Evolutionary conservation across 257 asterid genomes (phyloP).

Genomic region (Solanum pinnatisectum): DNA sequence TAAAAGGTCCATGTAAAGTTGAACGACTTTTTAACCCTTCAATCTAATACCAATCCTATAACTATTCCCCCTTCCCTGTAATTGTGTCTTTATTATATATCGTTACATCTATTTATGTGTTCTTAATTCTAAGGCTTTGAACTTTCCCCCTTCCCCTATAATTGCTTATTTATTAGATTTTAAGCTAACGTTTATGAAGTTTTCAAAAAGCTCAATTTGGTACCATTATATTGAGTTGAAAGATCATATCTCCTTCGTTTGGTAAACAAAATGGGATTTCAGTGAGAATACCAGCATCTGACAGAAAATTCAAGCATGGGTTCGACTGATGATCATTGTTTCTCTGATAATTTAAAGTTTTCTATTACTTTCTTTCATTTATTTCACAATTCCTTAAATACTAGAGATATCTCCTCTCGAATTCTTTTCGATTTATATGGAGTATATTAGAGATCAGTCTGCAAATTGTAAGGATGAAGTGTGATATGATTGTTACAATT

Average conservation of each 20-base stretch:
- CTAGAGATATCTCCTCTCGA: background rate
- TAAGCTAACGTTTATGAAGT: background rate
- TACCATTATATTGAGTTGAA: background rate
- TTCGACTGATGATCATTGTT: background rate
- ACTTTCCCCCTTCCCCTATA: background rate
- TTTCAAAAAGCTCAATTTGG: background rate
- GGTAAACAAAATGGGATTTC: background rate
- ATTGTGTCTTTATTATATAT: background rate
- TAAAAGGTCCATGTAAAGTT: background rate
- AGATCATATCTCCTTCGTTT: background rate
- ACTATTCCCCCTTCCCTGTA: background rate
- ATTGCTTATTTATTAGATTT: background rate
- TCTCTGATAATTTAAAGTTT: background rate
- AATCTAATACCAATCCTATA: background rate
- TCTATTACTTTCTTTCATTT: background rate
- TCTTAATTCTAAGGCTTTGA: background rate
- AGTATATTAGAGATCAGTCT: background rate
- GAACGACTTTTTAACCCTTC: background rate
- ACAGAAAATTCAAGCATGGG: background rate
- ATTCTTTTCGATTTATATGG: background rate
- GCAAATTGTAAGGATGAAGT: background rate
- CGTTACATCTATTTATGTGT: background rate
- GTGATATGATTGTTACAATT: background rate
- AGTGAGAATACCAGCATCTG: background rate
- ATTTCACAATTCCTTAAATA: background rate